A percentile compares a stretch with the other conserved stretches of the same genome.
phyloP scores from a whole-genome alignment of 306 rosid species.

The Sesbania bispinosa region DNA sequence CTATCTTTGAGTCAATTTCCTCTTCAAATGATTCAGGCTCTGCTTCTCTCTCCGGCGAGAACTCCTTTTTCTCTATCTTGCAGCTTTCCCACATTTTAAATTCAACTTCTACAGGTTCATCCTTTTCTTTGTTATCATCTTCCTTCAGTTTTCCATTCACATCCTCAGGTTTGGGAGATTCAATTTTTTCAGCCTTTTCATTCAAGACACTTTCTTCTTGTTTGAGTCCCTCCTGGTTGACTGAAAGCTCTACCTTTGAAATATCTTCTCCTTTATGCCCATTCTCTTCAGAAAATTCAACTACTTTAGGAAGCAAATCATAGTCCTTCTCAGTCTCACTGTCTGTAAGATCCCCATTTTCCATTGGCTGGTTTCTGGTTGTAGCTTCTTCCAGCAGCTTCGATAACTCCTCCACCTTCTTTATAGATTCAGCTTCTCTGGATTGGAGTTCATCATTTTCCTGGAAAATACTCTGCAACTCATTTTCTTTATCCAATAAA shows the following conservation, averaged over 20 bases:
- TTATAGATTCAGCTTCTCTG: conserved; percentile 61
- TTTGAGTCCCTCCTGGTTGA: conserved; percentile 36
- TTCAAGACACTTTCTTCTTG: conserved; percentile 42
- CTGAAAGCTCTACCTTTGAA: conserved; percentile 46
- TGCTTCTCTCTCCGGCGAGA: conserved; percentile 76
- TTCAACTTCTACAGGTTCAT: conserved; percentile 56
- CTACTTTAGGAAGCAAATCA: conserved; percentile 85
- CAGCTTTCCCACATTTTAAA: conserved; percentile 95
- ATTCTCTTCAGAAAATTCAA: conserved; percentile 91
- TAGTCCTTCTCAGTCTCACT: conserved; percentile 92
- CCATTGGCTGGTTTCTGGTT: conserved; percentile 53
- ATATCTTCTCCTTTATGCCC: conserved; percentile 72
- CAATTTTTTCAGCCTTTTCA: conserved; percentile 40
- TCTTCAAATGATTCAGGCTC: conserved; percentile 73
- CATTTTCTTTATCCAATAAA: conserved; percentile 80
- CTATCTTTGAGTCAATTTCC: conserved; percentile 65
- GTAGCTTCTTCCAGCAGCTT: conserved; percentile 75
- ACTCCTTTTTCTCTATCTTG: conserved; percentile 94
- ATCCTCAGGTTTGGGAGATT: conserved; percentile 29
- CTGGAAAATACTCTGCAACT: conserved; percentile 61
- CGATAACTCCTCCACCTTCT: conserved; percentile 75
- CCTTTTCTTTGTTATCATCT: conserved; percentile 52
- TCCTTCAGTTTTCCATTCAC: conserved; percentile 52
- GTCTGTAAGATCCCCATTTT: conserved; percentile 78
- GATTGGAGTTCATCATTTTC: conserved; percentile 78